Percentiles rank a stretch among this genome's conserved stretches.
Conservation (phyloP, 768 basidiomycete genomes). For the Roridomyces roridus region DNA sequence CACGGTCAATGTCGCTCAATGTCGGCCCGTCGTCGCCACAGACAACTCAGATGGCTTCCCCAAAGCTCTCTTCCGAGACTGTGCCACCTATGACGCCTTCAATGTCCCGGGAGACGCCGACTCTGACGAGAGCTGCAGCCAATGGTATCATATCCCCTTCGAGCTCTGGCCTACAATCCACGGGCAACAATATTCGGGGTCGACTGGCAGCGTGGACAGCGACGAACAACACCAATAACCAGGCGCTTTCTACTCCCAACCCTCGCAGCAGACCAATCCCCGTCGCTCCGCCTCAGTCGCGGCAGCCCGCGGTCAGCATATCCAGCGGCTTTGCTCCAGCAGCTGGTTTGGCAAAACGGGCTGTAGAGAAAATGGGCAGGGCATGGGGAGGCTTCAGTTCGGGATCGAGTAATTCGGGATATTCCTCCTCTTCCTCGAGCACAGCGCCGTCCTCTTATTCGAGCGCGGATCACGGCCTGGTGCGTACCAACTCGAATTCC, state of each 20-base stretch:
- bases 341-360: conserved; percentile 76
- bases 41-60: conserved; percentile 39
- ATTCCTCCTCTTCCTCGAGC: conserved; percentile 55
- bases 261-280: conserved; percentile 25
- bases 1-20: conserved; percentile 72
- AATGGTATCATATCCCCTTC: conserved; percentile 49
- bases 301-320: conserved; percentile 79
- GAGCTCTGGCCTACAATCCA: conserved; percentile 37
- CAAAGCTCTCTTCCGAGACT: conserved; percentile 35
- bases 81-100: conserved; percentile 32
- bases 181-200: conserved; percentile 51
- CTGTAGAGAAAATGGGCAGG: conserved; percentile 78
- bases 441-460: conserved; percentile 47
- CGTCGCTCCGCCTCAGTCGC: conserved; percentile 35
- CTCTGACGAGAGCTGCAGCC: conserved; percentile 48
- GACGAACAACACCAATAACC: conserved; percentile 27
- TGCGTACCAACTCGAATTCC: conserved; percentile 47
- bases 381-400: conserved; percentile 59
- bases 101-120: conserved; percentile 43
- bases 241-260: conserved; percentile 23
- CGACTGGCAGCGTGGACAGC: conserved; percentile 56
- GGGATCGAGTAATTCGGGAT: conserved; percentile 47
- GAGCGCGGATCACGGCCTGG: conserved; percentile 38
- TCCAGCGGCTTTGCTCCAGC: conserved; percentile 71
- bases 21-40: conserved; percentile 44